Base-by-base conservation (phyloP, 2,329 filamentous ascomycete genomes). In the Botryotinia convoluta region DNA sequence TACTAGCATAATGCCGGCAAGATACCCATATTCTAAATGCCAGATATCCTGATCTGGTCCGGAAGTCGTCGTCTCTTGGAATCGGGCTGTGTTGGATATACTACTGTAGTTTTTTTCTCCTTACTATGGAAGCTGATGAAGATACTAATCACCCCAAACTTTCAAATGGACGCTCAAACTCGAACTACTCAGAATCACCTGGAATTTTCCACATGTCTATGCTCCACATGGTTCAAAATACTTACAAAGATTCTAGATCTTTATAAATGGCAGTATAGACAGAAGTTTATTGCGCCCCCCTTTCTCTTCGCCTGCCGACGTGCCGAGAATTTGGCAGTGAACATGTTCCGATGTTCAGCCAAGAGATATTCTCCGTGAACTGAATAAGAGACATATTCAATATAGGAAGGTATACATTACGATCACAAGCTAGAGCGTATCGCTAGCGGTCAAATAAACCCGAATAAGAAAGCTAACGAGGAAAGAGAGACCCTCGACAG, bases 381-480 rank as follows among this genome's bases (percentile, higher is more conserved):
- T 1, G 14, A 18, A 61, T 4, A 3, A 8, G 22, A 39, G 7
- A 35, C 16, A 4, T 0, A 6, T 18, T 62, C 0, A 39, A n/a
- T 18, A 12, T 8, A 16, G 26, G 12, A 62, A 62, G 60, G 35
- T n/a, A n/a, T 12, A 16, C 2, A 5, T 6, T n/a, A 16, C 12
- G 1, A 54, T 54, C 10, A n/a, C 12, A n/a, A n/a, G 4, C 12
- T 0, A 54, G 39, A 14, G 12, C 26, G 1, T n/a, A n/a, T 54
- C 12, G 2, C 5, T n/a, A 54, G 12, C 14, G 6, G 4, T 16
- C 26, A 54, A 54, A 54, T 16, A n/a, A 54, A 14, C 26, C 1
- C 7, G 12, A n/a, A 6, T 0, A 54, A 2, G 48, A 54, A 54
- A 54, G 48, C 48, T n/a, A 16, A 16, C 14, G 6, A 54, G 48